Conservation (phyloP, 139 green algal species). For the Chlamydomonas schloesseri region DNA sequence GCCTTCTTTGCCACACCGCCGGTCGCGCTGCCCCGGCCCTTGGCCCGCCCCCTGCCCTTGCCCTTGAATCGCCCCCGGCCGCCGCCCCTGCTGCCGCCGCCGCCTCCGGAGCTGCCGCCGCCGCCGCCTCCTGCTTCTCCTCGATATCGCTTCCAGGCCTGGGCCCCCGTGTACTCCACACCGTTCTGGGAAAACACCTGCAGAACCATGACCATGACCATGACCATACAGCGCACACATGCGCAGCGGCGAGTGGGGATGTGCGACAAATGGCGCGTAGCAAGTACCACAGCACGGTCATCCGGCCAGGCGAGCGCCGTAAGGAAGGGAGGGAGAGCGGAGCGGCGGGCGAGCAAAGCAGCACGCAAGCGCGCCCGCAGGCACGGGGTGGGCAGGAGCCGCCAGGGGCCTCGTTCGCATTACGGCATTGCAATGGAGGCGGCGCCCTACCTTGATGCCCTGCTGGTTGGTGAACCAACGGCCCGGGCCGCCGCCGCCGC, state of each 20-base stretch:
- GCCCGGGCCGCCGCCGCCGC: background rate
- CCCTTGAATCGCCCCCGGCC: background rate
- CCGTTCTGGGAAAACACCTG: conserved; percentile 37
- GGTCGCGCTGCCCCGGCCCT: background rate
- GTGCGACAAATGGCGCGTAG: too few relatives aligned
- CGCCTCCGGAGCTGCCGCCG: background rate
- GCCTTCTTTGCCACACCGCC: background rate
- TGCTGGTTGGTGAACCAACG: conserved; percentile 15
- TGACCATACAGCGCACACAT: too few relatives aligned
- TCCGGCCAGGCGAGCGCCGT: too few relatives aligned
- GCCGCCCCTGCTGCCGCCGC: background rate
- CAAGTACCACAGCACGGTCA: too few relatives aligned
- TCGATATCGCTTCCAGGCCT: conserved; percentile 19
- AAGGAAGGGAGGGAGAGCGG: too few relatives aligned
- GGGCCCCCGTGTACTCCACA: background rate
- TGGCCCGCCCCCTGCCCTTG: background rate
- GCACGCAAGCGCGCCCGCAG: too few relatives aligned
- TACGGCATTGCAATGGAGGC: background rate
- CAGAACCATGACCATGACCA: too few relatives aligned
- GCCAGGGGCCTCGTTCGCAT: too few relatives aligned
- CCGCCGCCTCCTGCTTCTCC: background rate
- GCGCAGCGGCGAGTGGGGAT: too few relatives aligned
- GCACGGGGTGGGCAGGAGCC: too few relatives aligned
- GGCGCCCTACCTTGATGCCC: background rate
- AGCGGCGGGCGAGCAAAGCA: too few relatives aligned